Evolutionary conservation across 2,329 filamentous ascomycete species (phyloP).

Genomic region (Phialophora verrucosa): DNA sequence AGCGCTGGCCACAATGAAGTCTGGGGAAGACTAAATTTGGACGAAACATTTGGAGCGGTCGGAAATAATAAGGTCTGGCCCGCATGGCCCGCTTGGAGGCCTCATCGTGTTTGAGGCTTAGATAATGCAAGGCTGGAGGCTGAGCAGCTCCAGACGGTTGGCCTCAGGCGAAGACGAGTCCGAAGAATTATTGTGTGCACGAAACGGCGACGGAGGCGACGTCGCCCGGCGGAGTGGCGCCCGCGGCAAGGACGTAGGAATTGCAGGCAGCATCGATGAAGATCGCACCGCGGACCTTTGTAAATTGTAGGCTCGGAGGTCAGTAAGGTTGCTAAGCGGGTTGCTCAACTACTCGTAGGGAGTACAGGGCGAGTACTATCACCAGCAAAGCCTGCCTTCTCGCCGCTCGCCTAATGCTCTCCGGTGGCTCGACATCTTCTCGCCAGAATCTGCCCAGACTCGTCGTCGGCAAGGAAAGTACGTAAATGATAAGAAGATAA

Average conservation of each 20-base stretch:
- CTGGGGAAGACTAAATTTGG: constrained; percentile 9
- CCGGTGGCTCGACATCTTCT: background rate
- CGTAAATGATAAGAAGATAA: background rate
- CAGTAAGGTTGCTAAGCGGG: background rate
- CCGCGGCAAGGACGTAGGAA: background rate
- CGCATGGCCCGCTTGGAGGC: constrained; percentile 3
- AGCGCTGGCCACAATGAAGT: background rate
- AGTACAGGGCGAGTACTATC: background rate
- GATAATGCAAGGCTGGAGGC: constrained; percentile 8
- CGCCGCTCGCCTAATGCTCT: background rate
- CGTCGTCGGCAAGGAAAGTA: background rate
- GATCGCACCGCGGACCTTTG: background rate
- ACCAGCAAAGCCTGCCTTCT: background rate
- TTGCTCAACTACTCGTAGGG: background rate
- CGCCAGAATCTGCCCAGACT: background rate
- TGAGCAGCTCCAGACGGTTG: background rate
- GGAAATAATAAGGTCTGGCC: constrained; percentile 6
- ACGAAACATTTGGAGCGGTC: background rate
- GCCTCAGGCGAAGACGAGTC: background rate
- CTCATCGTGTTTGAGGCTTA: background rate
- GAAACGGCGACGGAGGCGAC: background rate
- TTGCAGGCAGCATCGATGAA: background rate
- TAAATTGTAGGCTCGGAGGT: background rate
- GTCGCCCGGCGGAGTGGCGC: background rate
- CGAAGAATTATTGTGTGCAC: background rate